Conservation (phyloP, 2,329 filamentous ascomycete genomes). For the Ceratocystis huliohia region DNA sequence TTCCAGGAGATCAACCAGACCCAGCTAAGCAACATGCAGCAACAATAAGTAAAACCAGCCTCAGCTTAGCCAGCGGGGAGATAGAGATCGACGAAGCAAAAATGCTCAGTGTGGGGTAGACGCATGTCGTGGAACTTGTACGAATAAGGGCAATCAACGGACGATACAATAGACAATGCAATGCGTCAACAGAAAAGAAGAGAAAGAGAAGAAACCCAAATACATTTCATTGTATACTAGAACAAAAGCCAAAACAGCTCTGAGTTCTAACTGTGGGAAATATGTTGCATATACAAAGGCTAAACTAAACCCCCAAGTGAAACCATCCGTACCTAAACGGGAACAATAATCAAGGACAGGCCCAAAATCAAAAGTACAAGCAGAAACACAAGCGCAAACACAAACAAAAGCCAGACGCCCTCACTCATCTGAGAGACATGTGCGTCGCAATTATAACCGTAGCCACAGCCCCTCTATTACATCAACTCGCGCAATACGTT, state of each 20-base stretch:
- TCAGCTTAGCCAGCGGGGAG: not conserved
- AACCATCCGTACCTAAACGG: not conserved
- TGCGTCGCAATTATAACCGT: too few relatives aligned
- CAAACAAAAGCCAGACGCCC: slow-evolving; percentile 3
- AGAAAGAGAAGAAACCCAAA: not conserved
- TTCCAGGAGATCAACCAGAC: slow-evolving; percentile 62
- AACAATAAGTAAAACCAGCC: slow-evolving; percentile 24
- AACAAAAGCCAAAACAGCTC: not conserved
- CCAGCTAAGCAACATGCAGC: slow-evolving; percentile 38
- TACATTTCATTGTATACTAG: slow-evolving; percentile 3
- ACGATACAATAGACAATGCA: not conserved
- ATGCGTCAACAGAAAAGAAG: not conserved
- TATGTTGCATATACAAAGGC: slow-evolving; percentile 6
- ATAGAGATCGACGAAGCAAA: not conserved
- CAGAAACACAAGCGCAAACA: not conserved
- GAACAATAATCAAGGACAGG: not conserved
- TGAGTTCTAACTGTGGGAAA: not conserved
- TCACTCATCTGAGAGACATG: not conserved
- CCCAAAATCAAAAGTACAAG: not conserved
- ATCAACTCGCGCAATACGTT: slow-evolving; percentile 42
- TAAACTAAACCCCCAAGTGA: not conserved
- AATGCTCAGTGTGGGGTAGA: not conserved
- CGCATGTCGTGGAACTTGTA: slow-evolving; percentile 4
- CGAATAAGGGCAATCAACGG: slow-evolving; percentile 7
- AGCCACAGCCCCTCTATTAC: slow-evolving; percentile 25